These are phyloP conservation scores for Hypomontagnella monticulosa DNA, from an alignment of 495 filamentous ascomycete species.

Conservation along the genomic window DNA sequence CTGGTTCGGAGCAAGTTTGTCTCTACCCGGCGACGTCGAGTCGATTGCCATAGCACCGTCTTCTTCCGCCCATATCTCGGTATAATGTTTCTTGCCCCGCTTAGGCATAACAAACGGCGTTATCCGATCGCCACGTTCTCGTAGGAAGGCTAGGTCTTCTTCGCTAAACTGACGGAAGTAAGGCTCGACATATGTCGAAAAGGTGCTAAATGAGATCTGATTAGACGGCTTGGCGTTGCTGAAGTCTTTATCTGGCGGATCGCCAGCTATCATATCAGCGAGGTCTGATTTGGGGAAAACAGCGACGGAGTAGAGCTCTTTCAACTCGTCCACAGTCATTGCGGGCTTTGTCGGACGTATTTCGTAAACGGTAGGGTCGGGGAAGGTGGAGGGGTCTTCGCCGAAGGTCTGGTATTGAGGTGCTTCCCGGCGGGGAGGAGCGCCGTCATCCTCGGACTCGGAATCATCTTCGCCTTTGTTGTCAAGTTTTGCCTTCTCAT, in stretches of 20 bases:
- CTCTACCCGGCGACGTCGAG: conserved; percentile 62
- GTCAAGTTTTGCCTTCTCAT: conserved; percentile 60
- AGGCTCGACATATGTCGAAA: conserved; percentile 86
- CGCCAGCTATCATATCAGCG: conserved; percentile 83
- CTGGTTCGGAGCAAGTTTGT: conserved; percentile 79
- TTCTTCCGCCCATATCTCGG: conserved; percentile 91
- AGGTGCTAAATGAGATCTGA: conserved; percentile 91
- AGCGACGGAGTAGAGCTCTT: conserved; percentile 86
- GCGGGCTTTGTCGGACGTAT: conserved; percentile 76
- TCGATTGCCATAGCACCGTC: conserved; percentile 80
- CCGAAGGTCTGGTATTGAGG: conserved; percentile 85
- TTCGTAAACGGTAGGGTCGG: conserved; percentile 94
- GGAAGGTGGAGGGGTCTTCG: conserved; percentile 87
- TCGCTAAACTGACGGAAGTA: conserved; percentile 91
- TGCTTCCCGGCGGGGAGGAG: conserved; percentile 77
- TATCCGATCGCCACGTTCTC: conserved; percentile 85
- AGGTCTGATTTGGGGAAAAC: conserved; percentile 83
- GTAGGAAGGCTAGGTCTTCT: conserved; percentile 92
- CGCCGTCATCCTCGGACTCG: conserved; percentile 75
- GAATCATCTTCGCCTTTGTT: conserved; percentile 67
- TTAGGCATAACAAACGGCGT: conserved; percentile 86
- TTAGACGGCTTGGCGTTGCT: conserved; percentile 92
- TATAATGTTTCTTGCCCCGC: conserved; percentile 85
- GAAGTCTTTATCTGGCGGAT: conserved; percentile 91
- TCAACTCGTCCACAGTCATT: conserved; percentile 83